phyloP scores from a whole-genome alignment of 2,329 filamentous ascomycete species.

The Clarireedia paspali region DNA sequence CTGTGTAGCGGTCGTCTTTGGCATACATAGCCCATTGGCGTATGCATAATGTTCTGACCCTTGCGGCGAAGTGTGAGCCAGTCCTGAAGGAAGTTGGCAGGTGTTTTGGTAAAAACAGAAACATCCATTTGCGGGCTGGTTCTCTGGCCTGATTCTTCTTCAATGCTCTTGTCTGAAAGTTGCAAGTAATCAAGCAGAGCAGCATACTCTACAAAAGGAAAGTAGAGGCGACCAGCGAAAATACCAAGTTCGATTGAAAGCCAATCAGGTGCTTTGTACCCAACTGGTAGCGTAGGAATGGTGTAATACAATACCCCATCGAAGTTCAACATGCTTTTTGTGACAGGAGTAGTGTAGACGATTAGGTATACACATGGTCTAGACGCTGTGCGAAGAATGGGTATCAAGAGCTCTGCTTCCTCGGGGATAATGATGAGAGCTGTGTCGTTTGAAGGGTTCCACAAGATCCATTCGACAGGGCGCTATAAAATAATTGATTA shows the following conservation, averaged over 20 bases:
- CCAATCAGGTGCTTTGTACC: slow-evolving; percentile 41
- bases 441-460: slow-evolving; percentile 37
- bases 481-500: slow-evolving; percentile 25
- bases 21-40: slow-evolving; percentile 41
- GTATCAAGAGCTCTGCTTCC: slow-evolving; percentile 50
- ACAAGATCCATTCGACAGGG: slow-evolving; percentile 55
- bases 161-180: slow-evolving; percentile 13
- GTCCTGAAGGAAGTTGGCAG: slow-evolving; percentile 44
- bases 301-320: slow-evolving; percentile 45
- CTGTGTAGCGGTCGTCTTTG: too few relatives aligned
- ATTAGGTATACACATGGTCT: slow-evolving; percentile 37
- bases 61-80: slow-evolving; percentile 48
- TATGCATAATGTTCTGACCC: slow-evolving; percentile 49
- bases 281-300: slow-evolving; percentile 38
- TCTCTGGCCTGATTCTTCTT: background rate
- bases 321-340: slow-evolving; percentile 52
- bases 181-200: slow-evolving; percentile 22
- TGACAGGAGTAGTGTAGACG: slow-evolving; percentile 52
- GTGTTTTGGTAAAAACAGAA: slow-evolving; percentile 25
- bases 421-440: slow-evolving; percentile 55
- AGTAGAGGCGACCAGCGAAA: slow-evolving; percentile 53
- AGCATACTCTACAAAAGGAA: slow-evolving; percentile 41
- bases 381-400: slow-evolving; percentile 29
- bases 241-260: slow-evolving; percentile 52
- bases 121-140: slow-evolving; percentile 9